Evolutionary conservation across 2,329 filamentous ascomycete species (phyloP).

Genomic region (Colletotrichum tropicale): DNA sequence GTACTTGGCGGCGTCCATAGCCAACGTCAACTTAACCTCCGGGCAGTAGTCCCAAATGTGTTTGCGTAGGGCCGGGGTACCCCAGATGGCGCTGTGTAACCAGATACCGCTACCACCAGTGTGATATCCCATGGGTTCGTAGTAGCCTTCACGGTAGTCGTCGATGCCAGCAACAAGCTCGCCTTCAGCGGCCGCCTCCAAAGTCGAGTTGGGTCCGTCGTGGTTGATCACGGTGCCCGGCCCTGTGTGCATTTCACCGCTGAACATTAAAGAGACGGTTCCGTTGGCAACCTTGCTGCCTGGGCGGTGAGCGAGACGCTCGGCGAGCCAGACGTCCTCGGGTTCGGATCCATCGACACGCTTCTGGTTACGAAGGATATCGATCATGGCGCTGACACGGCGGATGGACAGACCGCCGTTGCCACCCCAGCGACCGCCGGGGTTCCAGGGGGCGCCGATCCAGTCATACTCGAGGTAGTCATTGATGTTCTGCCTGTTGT

Average conservation of each 20-base stretch:
- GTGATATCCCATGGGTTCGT: conserved; percentile 65
- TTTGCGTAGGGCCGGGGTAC: conserved; percentile 46
- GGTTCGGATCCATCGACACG: conserved; percentile 48
- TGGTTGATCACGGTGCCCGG: conserved; percentile 23
- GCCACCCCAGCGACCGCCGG: conserved; percentile 46
- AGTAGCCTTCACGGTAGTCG: conserved; percentile 56
- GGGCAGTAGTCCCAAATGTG: conserved; percentile 63
- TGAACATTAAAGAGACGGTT: conserved; percentile 51
- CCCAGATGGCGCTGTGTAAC: conserved; percentile 54
- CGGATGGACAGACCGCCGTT: conserved; percentile 59
- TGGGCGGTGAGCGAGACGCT: conserved; percentile 54
- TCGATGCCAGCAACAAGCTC: conserved; percentile 47
- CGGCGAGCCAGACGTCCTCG: conserved; percentile 62
- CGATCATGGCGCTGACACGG: conserved; percentile 56
- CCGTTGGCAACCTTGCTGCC: conserved; percentile 56
- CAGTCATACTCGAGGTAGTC: conserved; percentile 58
- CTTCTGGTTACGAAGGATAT: conserved; percentile 53
- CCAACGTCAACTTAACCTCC: conserved; percentile 61
- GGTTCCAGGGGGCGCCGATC: conserved; percentile 56
- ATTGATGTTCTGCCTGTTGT: conserved; percentile 49
- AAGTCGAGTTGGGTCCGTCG: conserved; percentile 24
- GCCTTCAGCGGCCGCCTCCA: conserved; percentile 32
- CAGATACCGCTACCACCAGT: conserved; percentile 52
- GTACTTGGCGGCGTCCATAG: conserved; percentile 57
- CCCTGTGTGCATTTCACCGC: conserved; percentile 52